Base-by-base conservation (phyloP, 2,329 filamentous ascomycete genomes). In the Paecilomyces fulvus region DNA sequence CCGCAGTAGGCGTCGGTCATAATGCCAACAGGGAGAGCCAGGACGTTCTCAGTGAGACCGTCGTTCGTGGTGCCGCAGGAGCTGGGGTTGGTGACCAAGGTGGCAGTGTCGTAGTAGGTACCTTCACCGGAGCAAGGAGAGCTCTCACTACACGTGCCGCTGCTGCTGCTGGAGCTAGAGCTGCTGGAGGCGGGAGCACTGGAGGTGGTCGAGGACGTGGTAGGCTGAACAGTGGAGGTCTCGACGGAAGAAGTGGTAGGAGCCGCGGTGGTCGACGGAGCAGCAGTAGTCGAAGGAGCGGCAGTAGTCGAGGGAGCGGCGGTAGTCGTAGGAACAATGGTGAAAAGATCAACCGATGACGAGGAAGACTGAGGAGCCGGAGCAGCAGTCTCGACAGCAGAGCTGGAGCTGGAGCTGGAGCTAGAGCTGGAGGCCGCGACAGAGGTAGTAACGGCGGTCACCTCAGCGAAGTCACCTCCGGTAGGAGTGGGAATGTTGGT, bases 1-100 rank as follows among this genome's bases (percentile, higher is more conserved):
- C 84, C 85, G 73, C 90, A 94, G 70, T 83, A 81, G 51, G 83
- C 80, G 78, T 91, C 89, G 63, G 71, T 76, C 83, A 92, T 90
- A 66, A 89, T 74, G 3, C 65, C 74, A 48, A 78, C 64, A 20
- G 87, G 83, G 54, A 95, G 77, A 58, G 90, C 90, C 56, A 94
- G 83, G 58, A 90, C 83, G 68, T 82, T 77, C 20, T 84, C 77
- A 3, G 67, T 70, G 60, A 72, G 68, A 65, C 84, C 83, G 51
- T 76, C 68, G 73, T 85, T 85, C 62, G 83, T 80, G 37, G 70
- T 71, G 55, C 88, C 89, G 67, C 90, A 94, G 60, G 64, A 65
- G 64, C 70, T 71, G 55, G 70, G 70, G 59, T 59, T 60, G 59
- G 59, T 62, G 21, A 86, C 73, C 58, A 87, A 86, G 8, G 87